Evolutionary conservation across 352 stramenopile species (phyloP).

Genomic region (Phytophthora foliorum): DNA sequence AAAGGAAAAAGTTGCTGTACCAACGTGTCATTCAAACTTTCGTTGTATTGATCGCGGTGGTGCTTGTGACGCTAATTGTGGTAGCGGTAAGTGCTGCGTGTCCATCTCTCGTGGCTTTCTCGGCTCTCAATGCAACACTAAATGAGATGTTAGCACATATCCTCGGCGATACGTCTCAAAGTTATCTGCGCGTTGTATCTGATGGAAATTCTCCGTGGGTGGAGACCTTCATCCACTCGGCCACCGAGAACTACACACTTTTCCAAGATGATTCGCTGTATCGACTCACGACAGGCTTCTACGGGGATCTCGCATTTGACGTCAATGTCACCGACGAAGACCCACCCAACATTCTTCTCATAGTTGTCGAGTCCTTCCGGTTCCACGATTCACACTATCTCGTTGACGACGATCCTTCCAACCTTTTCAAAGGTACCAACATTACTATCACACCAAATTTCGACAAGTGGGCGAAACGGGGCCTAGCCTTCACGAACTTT

Average conservation of each 20-base stretch:
- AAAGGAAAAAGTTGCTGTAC: conserved; percentile 1
- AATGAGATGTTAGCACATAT: conserved; percentile 29
- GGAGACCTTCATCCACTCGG: conserved; percentile 28
- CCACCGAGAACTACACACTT: conserved; percentile 52
- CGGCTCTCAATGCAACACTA: conserved; percentile 25
- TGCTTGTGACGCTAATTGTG: conserved; percentile 3
- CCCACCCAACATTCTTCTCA: conserved; percentile 58
- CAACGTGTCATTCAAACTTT: conserved; percentile 6
- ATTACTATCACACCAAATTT: conserved; percentile 58
- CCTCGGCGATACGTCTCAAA: conserved; percentile 11
- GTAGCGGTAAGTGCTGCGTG: conserved; percentile 4
- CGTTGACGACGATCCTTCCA: conserved; percentile 46
- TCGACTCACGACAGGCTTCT: conserved; percentile 48
- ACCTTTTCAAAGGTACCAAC: conserved; percentile 46
- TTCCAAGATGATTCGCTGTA: conserved; percentile 21
- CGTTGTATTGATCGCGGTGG: neutral
- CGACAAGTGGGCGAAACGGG: conserved; percentile 56
- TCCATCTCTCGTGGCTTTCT: conserved; percentile 18
- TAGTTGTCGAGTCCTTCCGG: conserved; percentile 67
- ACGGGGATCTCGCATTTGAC: conserved; percentile 51
- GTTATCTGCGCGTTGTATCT: neutral
- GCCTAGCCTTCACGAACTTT: conserved; percentile 62
- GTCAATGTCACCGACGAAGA: conserved; percentile 43
- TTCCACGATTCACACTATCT: conserved; percentile 65
- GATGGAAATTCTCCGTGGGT: conserved; percentile 1